These are phyloP conservation scores for Chlamydomonas incerta DNA, from an alignment of 139 green algal genomes.

Conservation along the genomic window DNA sequence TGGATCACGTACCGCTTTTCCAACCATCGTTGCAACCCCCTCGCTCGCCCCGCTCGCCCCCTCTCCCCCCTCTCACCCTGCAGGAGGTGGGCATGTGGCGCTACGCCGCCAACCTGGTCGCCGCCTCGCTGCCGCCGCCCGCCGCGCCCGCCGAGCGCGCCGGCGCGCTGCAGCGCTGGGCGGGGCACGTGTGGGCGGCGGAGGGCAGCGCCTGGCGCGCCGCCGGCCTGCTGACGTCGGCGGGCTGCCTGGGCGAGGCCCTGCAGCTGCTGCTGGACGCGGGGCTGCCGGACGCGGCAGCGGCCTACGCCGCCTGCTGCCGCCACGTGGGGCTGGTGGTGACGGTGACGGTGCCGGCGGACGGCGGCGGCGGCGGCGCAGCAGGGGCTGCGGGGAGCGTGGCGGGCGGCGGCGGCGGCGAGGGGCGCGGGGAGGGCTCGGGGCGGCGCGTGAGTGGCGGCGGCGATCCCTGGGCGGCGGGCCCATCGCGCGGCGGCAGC, in stretches of 20 bases:
- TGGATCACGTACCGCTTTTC: too few species aligned
- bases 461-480: neutral
- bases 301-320: conserved; percentile 61
- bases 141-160: conserved; percentile 48
- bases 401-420: neutral
- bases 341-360: neutral
- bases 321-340: conserved; percentile 58
- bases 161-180: conserved; percentile 71
- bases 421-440: neutral
- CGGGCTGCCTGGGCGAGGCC: conserved; percentile 59
- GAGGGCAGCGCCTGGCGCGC: conserved; percentile 68
- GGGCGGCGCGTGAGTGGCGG: neutral
- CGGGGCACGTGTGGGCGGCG: conserved; percentile 58
- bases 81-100: conserved; percentile 85
- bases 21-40: too few species aligned
- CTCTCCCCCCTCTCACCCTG: too few species aligned
- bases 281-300: conserved; percentile 68
- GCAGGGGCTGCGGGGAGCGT: neutral
- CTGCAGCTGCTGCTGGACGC: conserved; percentile 62
- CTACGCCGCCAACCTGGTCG: conserved; percentile 73
- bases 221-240: conserved; percentile 60
- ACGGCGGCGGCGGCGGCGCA: neutral
- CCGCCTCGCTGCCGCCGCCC: conserved; percentile 50
- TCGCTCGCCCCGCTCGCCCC: too few species aligned
- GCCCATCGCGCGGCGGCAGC: neutral